Evolutionary conservation across 805 yeast genomes (phyloP).

Genomic region (Komagataella kurtzmanii): DNA sequence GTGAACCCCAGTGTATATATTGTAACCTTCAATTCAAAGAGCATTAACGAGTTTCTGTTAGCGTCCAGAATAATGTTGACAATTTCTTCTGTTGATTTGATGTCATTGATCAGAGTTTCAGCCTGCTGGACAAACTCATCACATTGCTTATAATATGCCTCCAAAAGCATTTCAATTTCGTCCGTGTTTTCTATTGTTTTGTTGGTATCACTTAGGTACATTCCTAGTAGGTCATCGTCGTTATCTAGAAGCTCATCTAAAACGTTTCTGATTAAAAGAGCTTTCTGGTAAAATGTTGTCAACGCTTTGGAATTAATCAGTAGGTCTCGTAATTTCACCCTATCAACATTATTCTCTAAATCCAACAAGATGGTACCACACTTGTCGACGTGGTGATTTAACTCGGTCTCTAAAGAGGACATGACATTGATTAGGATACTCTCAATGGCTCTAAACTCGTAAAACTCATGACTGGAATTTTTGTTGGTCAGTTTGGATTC

Average conservation of each 20-base stretch:
- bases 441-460: slow-evolving; percentile 77
- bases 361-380: slow-evolving; percentile 57
- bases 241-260: slow-evolving; percentile 75
- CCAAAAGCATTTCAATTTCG: slow-evolving; percentile 78
- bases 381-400: slow-evolving; percentile 38
- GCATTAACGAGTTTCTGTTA: slow-evolving; percentile 80
- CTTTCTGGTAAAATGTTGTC: slow-evolving; percentile 62
- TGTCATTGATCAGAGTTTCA: slow-evolving; percentile 69
- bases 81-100: slow-evolving; percentile 84
- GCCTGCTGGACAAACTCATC: slow-evolving; percentile 91
- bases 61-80: slow-evolving; percentile 86
- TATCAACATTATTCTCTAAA: slow-evolving; percentile 67
- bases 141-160: slow-evolving; percentile 81
- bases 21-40: slow-evolving; percentile 70
- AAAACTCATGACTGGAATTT: slow-evolving; percentile 31
- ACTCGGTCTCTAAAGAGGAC: slow-evolving; percentile 66
- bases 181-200: slow-evolving; percentile 22
- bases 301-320: slow-evolving; percentile 62
- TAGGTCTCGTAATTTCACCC: slow-evolving; percentile 61
- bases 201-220: slow-evolving; percentile 49
- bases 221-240: slow-evolving; percentile 71
- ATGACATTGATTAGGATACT: slow-evolving; percentile 71
- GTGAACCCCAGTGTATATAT: slow-evolving; percentile 79
- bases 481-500: slow-evolving; percentile 49
- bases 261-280: slow-evolving; percentile 63